phyloP scores from a whole-genome alignment of 225 moss, liverwort and hornwort species.

The Ulota crispa region DNA sequence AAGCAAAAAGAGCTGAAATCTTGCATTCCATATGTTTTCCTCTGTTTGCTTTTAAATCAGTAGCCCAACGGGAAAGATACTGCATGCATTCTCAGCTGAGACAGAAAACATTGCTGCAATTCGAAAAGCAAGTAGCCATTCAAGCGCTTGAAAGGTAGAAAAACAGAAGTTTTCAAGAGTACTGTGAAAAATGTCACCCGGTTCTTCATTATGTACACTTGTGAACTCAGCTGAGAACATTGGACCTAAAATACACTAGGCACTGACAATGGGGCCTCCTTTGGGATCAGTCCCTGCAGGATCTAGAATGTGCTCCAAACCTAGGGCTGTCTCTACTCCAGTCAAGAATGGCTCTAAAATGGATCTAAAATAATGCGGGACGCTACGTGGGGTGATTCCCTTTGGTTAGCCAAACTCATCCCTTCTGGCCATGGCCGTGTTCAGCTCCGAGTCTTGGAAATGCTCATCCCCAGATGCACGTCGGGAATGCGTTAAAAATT shows the following conservation, averaged over 20 bases:
- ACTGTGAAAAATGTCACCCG: neutral
- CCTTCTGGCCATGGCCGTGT: neutral
- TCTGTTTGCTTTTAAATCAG: neutral
- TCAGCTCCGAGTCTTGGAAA: neutral
- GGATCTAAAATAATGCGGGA: neutral
- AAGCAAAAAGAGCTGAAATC: too few species aligned
- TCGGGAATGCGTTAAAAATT: neutral
- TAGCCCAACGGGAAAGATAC: neutral
- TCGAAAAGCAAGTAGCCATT: neutral
- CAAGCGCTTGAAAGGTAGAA: neutral
- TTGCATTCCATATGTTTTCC: too few species aligned
- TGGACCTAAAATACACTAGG: neutral
- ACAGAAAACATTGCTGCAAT: neutral
- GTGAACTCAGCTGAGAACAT: neutral
- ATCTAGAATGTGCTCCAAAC: neutral
- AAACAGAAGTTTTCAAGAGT: neutral
- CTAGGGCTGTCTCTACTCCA: neutral
- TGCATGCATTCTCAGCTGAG: neutral
- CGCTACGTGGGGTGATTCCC: neutral
- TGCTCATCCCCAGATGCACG: neutral
- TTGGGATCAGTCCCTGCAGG: neutral
- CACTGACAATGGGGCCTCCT: neutral
- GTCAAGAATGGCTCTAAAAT: neutral
- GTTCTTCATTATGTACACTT: neutral
- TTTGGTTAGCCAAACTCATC: too few species aligned